Evolutionary conservation across 2,329 filamentous ascomycete species (phyloP).

Genomic region (Fusarium continuum): DNA sequence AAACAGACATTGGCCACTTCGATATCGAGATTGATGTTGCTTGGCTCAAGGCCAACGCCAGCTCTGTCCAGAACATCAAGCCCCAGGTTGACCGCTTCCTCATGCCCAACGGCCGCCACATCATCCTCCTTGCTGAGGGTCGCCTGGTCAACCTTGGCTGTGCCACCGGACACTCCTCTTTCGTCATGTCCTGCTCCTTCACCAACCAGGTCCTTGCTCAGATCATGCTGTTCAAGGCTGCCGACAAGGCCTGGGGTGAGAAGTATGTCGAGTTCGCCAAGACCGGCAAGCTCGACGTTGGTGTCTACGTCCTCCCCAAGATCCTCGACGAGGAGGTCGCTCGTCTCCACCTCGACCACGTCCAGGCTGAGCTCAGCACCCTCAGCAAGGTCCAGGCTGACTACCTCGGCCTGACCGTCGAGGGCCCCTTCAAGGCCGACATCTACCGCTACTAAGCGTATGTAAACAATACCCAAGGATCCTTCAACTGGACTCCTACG

Average conservation of each 20-base stretch:
- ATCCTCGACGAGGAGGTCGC: constrained; percentile 99
- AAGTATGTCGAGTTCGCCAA: constrained; percentile 98
- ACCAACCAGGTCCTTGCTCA: constrained; percentile 99
- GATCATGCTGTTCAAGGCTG: constrained; percentile 96
- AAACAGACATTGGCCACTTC: constrained; percentile 93
- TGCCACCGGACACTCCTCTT: constrained; percentile 98
- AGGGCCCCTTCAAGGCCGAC: constrained; percentile 96
- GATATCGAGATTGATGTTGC: constrained; percentile 99
- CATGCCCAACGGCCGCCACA: constrained; percentile 92
- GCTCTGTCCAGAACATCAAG: constrained; percentile 98
- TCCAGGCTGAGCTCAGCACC: constrained; percentile 92
- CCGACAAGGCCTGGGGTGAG: constrained; percentile 84
- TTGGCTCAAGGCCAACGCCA: constrained; percentile 97
- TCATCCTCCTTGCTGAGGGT: constrained; percentile 98
- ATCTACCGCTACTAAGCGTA: constrained; percentile 58
- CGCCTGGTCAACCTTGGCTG: constrained; percentile 99
- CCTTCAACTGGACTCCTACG: constrained; percentile 54
- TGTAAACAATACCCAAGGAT: constrained; percentile 50
- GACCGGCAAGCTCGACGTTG: constrained; percentile 86
- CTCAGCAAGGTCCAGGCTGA: constrained; percentile 89
- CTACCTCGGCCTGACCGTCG: constrained; percentile 85
- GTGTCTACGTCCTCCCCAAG: constrained; percentile 96
- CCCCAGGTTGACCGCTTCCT: constrained; percentile 98
- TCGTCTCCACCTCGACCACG: constrained; percentile 89
- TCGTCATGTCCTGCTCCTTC: constrained; percentile 99